Percentiles rank a stretch among this genome's conserved stretches.
These are phyloP conservation scores for Aotearoamyces nothofagi DNA, from an alignment of 2,329 filamentous ascomycete species.

Conservation along the genomic window DNA sequence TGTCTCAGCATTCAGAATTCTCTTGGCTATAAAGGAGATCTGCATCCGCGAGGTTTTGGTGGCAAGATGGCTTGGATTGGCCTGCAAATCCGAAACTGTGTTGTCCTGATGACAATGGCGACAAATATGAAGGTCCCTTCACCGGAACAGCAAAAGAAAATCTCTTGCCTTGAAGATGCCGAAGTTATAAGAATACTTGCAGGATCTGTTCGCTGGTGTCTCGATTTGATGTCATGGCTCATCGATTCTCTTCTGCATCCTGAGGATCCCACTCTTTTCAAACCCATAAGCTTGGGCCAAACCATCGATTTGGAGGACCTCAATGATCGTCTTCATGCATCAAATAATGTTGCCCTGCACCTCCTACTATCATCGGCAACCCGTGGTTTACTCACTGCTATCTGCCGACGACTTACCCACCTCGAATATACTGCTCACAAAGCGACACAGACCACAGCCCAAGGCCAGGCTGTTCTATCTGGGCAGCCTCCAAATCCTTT, in stretches of 20 bases:
- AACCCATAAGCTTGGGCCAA: slow-evolving; percentile 29
- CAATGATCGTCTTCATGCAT: slow-evolving; percentile 32
- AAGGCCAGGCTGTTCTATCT: slow-evolving; percentile 2
- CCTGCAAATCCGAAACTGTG: slow-evolving; percentile 59
- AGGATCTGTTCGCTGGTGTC: slow-evolving; percentile 64
- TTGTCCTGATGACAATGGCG: slow-evolving; percentile 51
- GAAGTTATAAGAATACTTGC: slow-evolving; percentile 60
- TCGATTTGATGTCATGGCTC: slow-evolving; percentile 53
- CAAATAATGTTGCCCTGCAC: slow-evolving; percentile 43
- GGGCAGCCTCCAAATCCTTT: slow-evolving; percentile 5
- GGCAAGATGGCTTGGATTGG: slow-evolving; percentile 64
- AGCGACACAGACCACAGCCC: slow-evolving; percentile 10
- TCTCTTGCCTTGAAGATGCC: slow-evolving; percentile 47
- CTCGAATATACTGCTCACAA: slow-evolving; percentile 28
- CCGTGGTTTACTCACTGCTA: slow-evolving; percentile 54
- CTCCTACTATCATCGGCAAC: slow-evolving; percentile 60
- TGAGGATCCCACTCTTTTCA: slow-evolving; percentile 35
- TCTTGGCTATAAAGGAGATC: slow-evolving; percentile 55
- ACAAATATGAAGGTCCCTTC: slow-evolving; percentile 25
- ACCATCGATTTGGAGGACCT: slow-evolving; percentile 33
- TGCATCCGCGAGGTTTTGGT: slow-evolving; percentile 43
- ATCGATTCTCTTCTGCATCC: slow-evolving; percentile 42
- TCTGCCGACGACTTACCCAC: slow-evolving; percentile 47
- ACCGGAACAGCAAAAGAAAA: slow-evolving; percentile 37
- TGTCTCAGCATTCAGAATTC: slow-evolving; percentile 68